Evolutionary conservation across 768 basidiomycete genomes (phyloP).

Genomic region (Amanita rimosa): DNA sequence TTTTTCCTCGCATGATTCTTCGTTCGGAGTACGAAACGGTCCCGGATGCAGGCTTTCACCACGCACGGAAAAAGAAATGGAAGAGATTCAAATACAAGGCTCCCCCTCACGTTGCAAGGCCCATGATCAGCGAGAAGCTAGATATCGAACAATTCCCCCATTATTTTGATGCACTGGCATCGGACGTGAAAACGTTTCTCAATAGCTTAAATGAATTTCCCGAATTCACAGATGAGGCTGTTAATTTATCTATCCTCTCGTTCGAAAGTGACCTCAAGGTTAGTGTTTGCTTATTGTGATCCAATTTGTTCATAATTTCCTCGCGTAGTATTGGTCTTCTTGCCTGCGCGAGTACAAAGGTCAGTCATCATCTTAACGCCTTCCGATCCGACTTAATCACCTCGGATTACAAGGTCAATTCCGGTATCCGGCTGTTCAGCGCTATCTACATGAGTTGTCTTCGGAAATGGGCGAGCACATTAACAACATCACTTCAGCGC

Average conservation of each 20-base stretch:
- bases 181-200: conserved; percentile 58
- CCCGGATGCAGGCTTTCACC: conserved; percentile 17
- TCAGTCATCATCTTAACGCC: conserved; percentile 12
- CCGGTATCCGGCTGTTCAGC: conserved; percentile 57
- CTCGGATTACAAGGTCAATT: conserved; percentile 43
- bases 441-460: conserved; percentile 66
- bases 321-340: conserved; percentile 60
- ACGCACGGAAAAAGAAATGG: conserved; percentile 20
- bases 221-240: conserved; percentile 64
- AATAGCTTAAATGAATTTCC: conserved; percentile 70
- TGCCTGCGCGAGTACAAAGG: conserved; percentile 57
- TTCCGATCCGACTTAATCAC: neutral
- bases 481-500: conserved; percentile 52
- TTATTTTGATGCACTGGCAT: conserved; percentile 50
- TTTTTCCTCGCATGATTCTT: conserved; percentile 59
- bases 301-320: conserved; percentile 2
- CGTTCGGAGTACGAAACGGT: conserved; percentile 27
- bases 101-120: conserved; percentile 38
- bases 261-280: conserved; percentile 66
- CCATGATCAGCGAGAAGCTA: conserved; percentile 42
- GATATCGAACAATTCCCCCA: conserved; percentile 58
- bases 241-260: conserved; percentile 52
- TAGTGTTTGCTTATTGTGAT: conserved; percentile 9
- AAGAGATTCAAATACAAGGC: conserved; percentile 24
- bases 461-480: conserved; percentile 68